A percentile compares a stretch with the other conserved stretches of the same genome.
Conservation (phyloP, 345 rosid genomes). For the Brassica incana region DNA sequence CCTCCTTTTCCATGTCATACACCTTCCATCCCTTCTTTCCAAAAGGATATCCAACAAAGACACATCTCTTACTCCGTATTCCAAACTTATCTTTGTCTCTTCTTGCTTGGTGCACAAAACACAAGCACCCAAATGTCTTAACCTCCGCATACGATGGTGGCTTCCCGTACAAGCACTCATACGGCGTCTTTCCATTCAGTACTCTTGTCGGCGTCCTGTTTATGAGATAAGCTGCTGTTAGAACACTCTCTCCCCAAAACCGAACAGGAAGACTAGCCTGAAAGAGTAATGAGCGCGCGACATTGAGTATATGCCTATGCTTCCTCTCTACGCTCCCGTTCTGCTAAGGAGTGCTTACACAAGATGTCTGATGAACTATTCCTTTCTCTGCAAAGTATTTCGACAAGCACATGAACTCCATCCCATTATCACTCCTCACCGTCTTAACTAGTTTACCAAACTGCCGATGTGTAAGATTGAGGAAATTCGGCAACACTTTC, state of each 20-base stretch:
- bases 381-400: not conserved
- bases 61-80: not conserved
- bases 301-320: not conserved
- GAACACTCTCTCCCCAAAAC: not conserved
- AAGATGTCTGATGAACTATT: too few relatives aligned
- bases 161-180: not conserved
- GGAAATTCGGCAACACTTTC: not conserved
- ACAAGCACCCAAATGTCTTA: not conserved
- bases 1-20: not conserved
- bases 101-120: not conserved
- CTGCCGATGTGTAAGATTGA: too few relatives aligned
- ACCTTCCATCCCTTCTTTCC: not conserved
- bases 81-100: not conserved
- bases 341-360: too few relatives aligned
- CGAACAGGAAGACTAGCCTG: not conserved
- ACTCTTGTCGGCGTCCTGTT: not conserved
- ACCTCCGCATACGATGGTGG: not conserved
- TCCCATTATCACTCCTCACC: not conserved
- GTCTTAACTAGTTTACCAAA: not conserved
- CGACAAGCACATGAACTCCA: not conserved
- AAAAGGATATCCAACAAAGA: not conserved
- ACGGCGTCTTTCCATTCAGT: not conserved
- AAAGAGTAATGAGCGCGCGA: not conserved
- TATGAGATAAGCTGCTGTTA: not conserved
- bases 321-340: not conserved